Conservation (phyloP, 2,329 filamentous ascomycete species). For the Endothia cerciana region DNA sequence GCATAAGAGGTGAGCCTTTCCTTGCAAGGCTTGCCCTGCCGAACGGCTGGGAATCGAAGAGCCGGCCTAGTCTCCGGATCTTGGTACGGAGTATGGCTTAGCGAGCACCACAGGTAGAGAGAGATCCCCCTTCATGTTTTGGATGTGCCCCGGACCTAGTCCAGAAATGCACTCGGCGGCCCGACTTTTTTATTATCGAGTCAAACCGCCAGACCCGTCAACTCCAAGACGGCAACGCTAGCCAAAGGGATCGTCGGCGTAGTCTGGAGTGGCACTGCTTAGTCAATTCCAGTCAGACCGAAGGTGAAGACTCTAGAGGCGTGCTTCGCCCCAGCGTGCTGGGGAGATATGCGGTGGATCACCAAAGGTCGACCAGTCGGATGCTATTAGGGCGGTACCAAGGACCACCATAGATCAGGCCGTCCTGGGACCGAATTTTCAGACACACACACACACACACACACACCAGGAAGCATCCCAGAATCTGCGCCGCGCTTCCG, state of each 20-base stretch:
- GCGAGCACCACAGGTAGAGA: not conserved
- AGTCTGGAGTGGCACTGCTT: not conserved
- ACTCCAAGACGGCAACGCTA: conserved; percentile 2
- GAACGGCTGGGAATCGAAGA: not conserved
- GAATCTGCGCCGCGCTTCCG: conserved; percentile 14
- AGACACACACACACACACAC: not conserved
- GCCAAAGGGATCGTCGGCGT: not conserved
- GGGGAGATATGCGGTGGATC: conserved; percentile 11
- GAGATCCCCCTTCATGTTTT: not conserved
- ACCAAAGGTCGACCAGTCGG: conserved; percentile 13
- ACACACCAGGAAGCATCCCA: conserved; percentile 19
- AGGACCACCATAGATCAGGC: conserved; percentile 1
- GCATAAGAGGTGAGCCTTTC: not conserved
- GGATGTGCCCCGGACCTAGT: not conserved
- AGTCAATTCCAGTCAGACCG: not conserved
- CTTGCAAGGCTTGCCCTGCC: not conserved
- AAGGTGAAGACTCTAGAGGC: not conserved
- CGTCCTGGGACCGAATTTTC: not conserved
- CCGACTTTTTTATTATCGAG: not conserved
- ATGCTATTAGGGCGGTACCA: conserved; percentile 12
- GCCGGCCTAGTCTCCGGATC: conserved; percentile 8
- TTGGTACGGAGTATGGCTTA: conserved; percentile 1
- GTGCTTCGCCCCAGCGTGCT: not conserved
- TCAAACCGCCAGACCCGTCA: conserved; percentile 1
- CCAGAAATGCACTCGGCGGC: conserved; percentile 6